Evolutionary conservation across 139 green algal species (phyloP).

Genomic region (Micractinium conductrix): DNA sequence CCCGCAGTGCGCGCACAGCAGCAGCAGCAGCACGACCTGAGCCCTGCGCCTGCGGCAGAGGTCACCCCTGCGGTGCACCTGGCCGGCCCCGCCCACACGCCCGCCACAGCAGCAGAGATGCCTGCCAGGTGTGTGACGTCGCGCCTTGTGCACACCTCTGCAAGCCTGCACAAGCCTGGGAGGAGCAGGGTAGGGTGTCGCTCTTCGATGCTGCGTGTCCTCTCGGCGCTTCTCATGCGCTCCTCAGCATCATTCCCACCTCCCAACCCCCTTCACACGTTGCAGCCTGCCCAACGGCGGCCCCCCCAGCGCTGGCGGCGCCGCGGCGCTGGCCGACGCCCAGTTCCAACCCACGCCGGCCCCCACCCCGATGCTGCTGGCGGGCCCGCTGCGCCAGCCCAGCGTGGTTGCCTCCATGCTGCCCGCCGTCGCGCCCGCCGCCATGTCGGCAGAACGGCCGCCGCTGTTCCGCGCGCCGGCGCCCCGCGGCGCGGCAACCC

Average conservation of each 20-base stretch:
- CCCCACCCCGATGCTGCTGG: not conserved
- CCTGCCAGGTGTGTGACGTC: too few relatives aligned
- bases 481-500: not conserved
- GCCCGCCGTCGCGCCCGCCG: not conserved
- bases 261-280: not conserved
- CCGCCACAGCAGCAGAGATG: not conserved
- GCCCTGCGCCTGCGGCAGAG: not conserved
- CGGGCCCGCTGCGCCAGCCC: not conserved
- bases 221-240: too few relatives aligned
- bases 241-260: too few relatives aligned
- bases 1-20: not conserved
- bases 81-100: not conserved
- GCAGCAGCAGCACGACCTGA: not conserved
- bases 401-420: not conserved
- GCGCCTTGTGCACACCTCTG: too few relatives aligned
- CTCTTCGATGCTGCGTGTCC: too few relatives aligned
- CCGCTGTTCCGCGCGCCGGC: not conserved
- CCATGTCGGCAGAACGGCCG: not conserved
- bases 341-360: slow-evolving; percentile 18
- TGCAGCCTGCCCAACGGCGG: not conserved
- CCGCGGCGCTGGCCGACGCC: slow-evolving; percentile 4
- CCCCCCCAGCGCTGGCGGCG: not conserved
- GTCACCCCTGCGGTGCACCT: slow-evolving; percentile 4
- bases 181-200: too few relatives aligned
- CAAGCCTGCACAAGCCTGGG: too few relatives aligned